These are phyloP conservation scores for Saturnispora dispora DNA, from an alignment of 805 yeast species.

Conservation along the genomic window DNA sequence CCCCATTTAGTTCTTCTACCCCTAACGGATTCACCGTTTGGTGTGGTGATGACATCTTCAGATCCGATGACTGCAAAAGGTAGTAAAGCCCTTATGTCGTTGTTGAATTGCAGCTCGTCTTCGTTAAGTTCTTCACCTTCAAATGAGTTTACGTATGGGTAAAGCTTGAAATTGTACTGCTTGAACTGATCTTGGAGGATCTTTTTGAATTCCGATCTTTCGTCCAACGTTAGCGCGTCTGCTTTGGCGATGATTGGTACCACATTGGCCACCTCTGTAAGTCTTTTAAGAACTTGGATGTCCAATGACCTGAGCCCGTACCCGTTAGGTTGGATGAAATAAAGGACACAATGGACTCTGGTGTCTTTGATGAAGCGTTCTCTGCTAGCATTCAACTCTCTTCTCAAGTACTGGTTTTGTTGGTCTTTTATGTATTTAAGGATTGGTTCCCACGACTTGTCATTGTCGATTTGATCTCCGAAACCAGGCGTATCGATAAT, in stretches of 20 bases:
- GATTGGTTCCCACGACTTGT: conserved; percentile 94
- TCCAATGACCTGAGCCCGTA: conserved; percentile 81
- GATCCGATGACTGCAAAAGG: conserved; percentile 96
- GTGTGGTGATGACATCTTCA: conserved; percentile 56
- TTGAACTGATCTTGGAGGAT: conserved; percentile 68
- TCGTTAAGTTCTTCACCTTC: conserved; percentile 38
- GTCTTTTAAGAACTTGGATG: conserved; percentile 68
- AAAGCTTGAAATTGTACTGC: conserved; percentile 63
- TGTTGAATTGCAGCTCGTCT: conserved; percentile 65
- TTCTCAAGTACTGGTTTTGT: conserved; percentile 82
- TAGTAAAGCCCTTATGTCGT: conserved; percentile 63
- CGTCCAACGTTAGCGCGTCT: conserved; percentile 80
- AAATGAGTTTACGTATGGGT: conserved; percentile 57
- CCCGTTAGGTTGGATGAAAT: conserved; percentile 84
- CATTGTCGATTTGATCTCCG: conserved; percentile 94
- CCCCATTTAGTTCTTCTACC: conserved; percentile 96
- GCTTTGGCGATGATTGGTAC: conserved; percentile 93
- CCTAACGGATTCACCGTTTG: conserved; percentile 72
- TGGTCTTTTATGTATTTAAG: conserved; percentile 92
- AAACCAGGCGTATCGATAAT: conserved; percentile 97
- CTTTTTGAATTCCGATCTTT: conserved; percentile 71
- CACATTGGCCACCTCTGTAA: conserved; percentile 85
- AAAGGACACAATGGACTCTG: conserved; percentile 87
- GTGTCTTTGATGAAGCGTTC: conserved; percentile 76
- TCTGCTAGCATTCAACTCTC: conserved; percentile 90